Conservation (phyloP, 2,329 filamentous ascomycete genomes). For the Paecilomyces sp. region DNA sequence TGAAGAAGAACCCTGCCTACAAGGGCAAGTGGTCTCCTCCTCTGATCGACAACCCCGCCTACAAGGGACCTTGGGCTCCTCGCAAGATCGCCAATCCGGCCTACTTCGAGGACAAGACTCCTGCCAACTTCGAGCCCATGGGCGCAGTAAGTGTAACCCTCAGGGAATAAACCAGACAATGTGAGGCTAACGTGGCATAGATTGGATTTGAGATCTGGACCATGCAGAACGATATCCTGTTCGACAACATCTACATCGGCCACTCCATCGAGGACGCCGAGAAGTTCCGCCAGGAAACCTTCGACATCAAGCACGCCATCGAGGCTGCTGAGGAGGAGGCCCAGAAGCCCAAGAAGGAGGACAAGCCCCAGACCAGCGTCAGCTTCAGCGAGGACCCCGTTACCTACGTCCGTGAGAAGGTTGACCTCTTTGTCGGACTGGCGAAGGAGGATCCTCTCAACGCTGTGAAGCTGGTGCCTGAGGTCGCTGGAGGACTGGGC, state of each 20-base stretch:
- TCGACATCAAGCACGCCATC: conserved; percentile 75
- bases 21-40: conserved; percentile 98
- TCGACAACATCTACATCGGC: conserved; percentile 99
- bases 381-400: conserved; percentile 89
- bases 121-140: conserved; percentile 95
- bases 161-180: background rate
- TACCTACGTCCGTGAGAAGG: conserved; percentile 81
- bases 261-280: conserved; percentile 91
- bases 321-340: conserved; percentile 77
- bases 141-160: conserved; percentile 66
- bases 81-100: conserved; percentile 95
- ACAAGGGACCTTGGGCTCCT: conserved; percentile 94
- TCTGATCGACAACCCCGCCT: conserved; percentile 91
- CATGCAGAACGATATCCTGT: conserved; percentile 98
- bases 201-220: conserved; percentile 99
- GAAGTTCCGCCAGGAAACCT: conserved; percentile 82
- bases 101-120: conserved; percentile 95
- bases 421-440: conserved; percentile 82
- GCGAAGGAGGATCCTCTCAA: conserved; percentile 74
- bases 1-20: conserved; percentile 92
- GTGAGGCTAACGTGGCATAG: conserved; percentile 36
- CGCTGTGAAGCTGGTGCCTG: conserved; percentile 83
- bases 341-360: conserved; percentile 70
- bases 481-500: conserved; percentile 75
- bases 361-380: conserved; percentile 63